phyloP scores from a whole-genome alignment of 305 asterid genomes.

The Lippia alba region DNA sequence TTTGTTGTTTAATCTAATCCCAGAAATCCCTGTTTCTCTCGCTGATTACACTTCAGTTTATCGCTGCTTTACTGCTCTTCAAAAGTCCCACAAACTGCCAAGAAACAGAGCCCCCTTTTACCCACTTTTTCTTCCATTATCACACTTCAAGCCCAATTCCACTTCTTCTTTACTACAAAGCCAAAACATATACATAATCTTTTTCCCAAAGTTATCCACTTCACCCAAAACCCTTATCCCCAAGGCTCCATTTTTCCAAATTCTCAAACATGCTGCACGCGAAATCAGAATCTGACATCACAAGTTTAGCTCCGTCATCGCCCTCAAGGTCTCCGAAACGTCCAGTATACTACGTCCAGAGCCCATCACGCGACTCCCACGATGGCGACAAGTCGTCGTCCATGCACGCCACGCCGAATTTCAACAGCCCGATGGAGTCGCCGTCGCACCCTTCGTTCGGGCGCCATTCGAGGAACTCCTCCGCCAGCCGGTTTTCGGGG shows the following conservation, averaged over 20 bases:
- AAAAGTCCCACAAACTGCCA: not conserved
- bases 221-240: not conserved
- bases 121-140: constrained; percentile 7
- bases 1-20: not conserved
- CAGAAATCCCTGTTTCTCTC: not conserved
- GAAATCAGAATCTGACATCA: constrained; percentile 89
- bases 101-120: constrained; percentile 10
- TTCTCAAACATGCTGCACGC: constrained; percentile 60
- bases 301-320: constrained; percentile 93
- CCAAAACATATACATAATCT: too few relatives aligned
- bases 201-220: not conserved
- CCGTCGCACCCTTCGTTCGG: constrained; percentile 96
- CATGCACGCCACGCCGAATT: constrained; percentile 90
- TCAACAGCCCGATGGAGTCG: constrained; percentile 89
- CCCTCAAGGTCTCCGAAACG: constrained; percentile 96
- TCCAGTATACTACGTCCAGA: constrained; percentile 86
- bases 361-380: constrained; percentile 94
- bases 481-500: constrained; percentile 91
- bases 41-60: not conserved
- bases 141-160: constrained; percentile 8
- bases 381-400: constrained; percentile 89
- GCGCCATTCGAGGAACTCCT: constrained; percentile 93
- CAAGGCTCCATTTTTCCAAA: not conserved
- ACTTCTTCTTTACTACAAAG: not conserved
- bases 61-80: not conserved